A percentile compares a stretch with the other conserved stretches of the same genome.
Evolutionary conservation across 2,329 filamentous ascomycete genomes (phyloP).

Genomic region (Claviceps monticola): DNA sequence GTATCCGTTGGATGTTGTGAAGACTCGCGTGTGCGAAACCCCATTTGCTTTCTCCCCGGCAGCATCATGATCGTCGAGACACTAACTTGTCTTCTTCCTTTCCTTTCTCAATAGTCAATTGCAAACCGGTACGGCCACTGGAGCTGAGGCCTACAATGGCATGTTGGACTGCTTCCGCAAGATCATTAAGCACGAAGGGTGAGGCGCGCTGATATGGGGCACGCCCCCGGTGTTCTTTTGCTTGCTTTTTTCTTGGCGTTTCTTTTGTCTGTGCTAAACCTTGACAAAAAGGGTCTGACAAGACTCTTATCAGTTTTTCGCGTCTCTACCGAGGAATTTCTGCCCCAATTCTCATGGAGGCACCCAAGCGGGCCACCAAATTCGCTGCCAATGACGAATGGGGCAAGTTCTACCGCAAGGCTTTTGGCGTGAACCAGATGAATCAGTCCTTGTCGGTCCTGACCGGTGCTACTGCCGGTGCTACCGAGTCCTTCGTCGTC

Average conservation of each 20-base stretch:
- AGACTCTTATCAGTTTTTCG: slow-evolving; percentile 45
- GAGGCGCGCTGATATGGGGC: slow-evolving; percentile 17
- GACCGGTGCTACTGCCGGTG: slow-evolving; percentile 87
- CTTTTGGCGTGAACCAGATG: slow-evolving; percentile 77
- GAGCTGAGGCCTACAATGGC: slow-evolving; percentile 81
- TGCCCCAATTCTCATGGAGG: slow-evolving; percentile 96
- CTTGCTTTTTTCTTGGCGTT: not conserved
- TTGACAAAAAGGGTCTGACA: not conserved
- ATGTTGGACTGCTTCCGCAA: slow-evolving; percentile 98
- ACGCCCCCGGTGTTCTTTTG: not conserved
- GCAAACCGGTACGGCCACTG: slow-evolving; percentile 58
- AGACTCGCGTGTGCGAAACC: slow-evolving; percentile 76
- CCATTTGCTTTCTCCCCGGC: slow-evolving; percentile 2
- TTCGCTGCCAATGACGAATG: slow-evolving; percentile 98
- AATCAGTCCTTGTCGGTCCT: slow-evolving; percentile 84
- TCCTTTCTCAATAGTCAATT: slow-evolving; percentile 50
- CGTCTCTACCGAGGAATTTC: slow-evolving; percentile 91
- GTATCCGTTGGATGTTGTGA: slow-evolving; percentile 98
- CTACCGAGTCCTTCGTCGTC: slow-evolving; percentile 91
- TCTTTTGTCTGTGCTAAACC: not conserved
- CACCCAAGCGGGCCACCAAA: slow-evolving; percentile 86
- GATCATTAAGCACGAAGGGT: slow-evolving; percentile 94
- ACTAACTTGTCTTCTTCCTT: slow-evolving; percentile 6
- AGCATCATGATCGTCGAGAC: slow-evolving; percentile 1
- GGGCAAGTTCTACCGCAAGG: slow-evolving; percentile 83